Percentiles rank a stretch among this genome's conserved stretches.
Evolutionary conservation across 371 early-diverging fungal species (phyloP).

Genomic region (Nematocida major): DNA sequence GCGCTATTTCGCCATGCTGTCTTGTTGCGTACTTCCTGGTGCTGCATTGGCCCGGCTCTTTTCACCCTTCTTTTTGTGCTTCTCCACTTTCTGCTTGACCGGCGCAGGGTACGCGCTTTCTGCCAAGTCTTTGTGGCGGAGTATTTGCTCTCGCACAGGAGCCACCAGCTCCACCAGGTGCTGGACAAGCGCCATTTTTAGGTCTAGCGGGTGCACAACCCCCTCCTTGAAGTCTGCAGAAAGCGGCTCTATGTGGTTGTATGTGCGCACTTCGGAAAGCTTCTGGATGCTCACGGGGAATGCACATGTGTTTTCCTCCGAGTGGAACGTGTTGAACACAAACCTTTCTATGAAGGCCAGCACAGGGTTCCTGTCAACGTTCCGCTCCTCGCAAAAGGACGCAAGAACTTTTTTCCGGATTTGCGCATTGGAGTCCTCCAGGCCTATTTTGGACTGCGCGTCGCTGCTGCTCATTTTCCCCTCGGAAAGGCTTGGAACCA

Average conservation of each 20-base stretch:
- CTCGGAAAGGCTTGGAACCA: constrained; percentile 92
- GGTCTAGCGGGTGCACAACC: constrained; percentile 86
- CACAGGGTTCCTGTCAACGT: constrained; percentile 82
- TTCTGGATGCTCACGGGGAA: constrained; percentile 24
- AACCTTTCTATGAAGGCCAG: constrained; percentile 72
- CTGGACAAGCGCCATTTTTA: constrained; percentile 78
- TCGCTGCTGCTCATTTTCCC: constrained; percentile 96
- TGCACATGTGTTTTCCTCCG: constrained; percentile 64
- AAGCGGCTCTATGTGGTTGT: constrained; percentile 70
- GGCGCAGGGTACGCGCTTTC: constrained; percentile 66
- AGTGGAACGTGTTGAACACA: constrained; percentile 73
- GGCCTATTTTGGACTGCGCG: constrained; percentile 89
- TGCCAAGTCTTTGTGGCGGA: constrained; percentile 63
- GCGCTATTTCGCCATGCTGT: too few species aligned
- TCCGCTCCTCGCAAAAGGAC: constrained; percentile 95
- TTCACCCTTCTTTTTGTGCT: not conserved
- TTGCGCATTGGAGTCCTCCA: constrained; percentile 76
- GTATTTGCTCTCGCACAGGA: constrained; percentile 77
- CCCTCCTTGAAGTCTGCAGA: constrained; percentile 77
- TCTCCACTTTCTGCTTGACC: not conserved
- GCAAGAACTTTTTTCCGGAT: constrained; percentile 84
- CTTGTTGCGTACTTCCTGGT: not conserved
- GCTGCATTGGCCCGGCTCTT: not conserved
- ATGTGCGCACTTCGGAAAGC: constrained; percentile 69
- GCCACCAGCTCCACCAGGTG: constrained; percentile 77